phyloP scores from a whole-genome alignment of 441 rosid genomes.

The Pelargonium myrrhifolium region DNA sequence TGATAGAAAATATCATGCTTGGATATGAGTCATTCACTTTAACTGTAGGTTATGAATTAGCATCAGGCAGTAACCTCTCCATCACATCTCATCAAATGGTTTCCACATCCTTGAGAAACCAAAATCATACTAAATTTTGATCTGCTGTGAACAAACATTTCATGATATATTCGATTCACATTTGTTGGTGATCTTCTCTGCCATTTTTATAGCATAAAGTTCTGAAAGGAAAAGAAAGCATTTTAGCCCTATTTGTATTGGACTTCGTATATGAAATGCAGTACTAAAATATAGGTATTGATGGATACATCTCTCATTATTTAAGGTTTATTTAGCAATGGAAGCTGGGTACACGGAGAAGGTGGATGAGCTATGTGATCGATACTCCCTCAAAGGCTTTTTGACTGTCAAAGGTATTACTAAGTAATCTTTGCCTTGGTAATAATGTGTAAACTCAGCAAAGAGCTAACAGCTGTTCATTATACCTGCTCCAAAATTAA shows the following conservation, averaged over 20 bases:
- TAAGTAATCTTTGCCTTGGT: background rate
- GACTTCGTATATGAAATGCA: too few species aligned
- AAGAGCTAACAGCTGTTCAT: conserved; percentile 8
- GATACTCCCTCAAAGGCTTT: conserved; percentile 73
- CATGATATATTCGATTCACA: background rate
- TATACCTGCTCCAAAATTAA: conserved; percentile 4
- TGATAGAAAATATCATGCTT: background rate
- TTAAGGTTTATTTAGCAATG: conserved; percentile 88
- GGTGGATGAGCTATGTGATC: conserved; percentile 75
- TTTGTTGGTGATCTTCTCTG: background rate
- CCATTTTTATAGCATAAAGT: too few species aligned
- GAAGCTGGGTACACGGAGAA: conserved; percentile 94
- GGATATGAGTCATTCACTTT: background rate
- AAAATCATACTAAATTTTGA: background rate
- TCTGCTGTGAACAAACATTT: background rate
- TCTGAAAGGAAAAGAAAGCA: too few species aligned
- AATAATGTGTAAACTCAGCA: conserved; percentile 11
- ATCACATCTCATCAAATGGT: too few species aligned
- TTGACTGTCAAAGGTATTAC: conserved; percentile 49
- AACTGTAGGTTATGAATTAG: background rate
- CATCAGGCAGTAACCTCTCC: background rate
- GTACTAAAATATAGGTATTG: too few species aligned
- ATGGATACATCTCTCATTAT: conserved; percentile 5
- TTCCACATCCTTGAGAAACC: too few species aligned
- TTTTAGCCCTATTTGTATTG: too few species aligned